Evolutionary conservation across 306 rosid genomes (phyloP), one percentile per base, ranked within the genome.

Genomic region (Quercus berberidifolia): DNA sequence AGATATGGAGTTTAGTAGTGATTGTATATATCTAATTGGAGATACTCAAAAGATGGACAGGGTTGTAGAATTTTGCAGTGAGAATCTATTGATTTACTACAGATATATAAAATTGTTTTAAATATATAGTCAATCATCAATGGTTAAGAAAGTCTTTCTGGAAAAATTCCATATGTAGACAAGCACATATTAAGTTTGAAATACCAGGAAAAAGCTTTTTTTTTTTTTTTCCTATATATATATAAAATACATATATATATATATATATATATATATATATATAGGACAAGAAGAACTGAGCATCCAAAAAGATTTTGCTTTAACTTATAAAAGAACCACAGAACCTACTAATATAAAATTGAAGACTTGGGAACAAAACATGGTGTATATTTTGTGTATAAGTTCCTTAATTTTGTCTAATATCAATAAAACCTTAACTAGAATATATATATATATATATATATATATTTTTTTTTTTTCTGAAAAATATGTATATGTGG

Each of bases 171-270:
- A 3, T 11, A 13, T 59, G 17, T 12, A 49, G 54, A 21, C 17
- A 10, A 59, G 65, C 12, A 59, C 26, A 3, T 59, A 14, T 23
- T 59, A 59, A 59, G 17, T 59, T 59, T 59, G 65, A 59, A 21
- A 23, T 59, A 26, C 31, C 65, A 1, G 23, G 23, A 59, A 59
- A 59, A 23, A 59, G 17, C 3, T 41, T 41, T 38, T 38, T 6
- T 35, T 1, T 38, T 38, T 38, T 38, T 38, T 8, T 0, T 0
- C 0, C 2, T 1, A 38, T 38, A 38, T 38, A 38, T 38, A 6
- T 33, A 9, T 7, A 5, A 41, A 0, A 3, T 0, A 28, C 0
- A 28, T 0, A 33, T 0, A 31, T 1, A 31, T 5, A 31, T 0
- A 41, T 0, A 46, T 2, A 46, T 12, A 12, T 2, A 46, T 8